Conservation (phyloP, 2,329 filamentous ascomycete genomes). For the Curvularia lunata region DNA sequence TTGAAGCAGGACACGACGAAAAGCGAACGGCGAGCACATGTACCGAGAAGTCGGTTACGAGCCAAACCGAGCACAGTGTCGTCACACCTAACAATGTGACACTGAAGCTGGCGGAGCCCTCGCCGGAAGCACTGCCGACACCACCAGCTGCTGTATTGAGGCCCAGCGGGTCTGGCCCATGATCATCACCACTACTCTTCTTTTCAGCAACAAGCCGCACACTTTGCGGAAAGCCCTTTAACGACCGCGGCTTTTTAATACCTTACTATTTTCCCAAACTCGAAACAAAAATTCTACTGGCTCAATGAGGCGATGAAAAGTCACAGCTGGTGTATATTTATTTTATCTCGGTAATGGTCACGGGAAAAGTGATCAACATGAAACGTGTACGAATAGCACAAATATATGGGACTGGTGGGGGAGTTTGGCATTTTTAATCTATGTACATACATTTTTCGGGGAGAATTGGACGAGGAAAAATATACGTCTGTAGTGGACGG, state of each 20-base stretch:
- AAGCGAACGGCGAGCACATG: slow-evolving; percentile 1
- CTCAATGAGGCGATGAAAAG: background rate
- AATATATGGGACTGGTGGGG: background rate
- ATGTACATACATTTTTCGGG: background rate
- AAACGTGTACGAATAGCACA: background rate
- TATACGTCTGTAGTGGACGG: background rate
- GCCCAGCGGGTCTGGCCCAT: background rate
- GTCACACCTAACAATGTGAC: background rate
- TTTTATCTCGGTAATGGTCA: background rate
- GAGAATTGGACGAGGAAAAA: background rate
- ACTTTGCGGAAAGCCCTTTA: background rate
- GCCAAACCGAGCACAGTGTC: background rate
- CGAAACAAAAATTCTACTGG: background rate
- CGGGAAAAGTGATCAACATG: background rate
- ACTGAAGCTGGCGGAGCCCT: background rate
- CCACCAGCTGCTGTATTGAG: slow-evolving; percentile 9
- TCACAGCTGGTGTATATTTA: background rate
- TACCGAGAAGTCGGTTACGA: background rate
- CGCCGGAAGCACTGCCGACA: background rate
- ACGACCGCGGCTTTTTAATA: background rate
- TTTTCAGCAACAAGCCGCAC: background rate
- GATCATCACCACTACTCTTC: background rate
- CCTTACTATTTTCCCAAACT: background rate
- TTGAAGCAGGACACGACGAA: slow-evolving; percentile 29
- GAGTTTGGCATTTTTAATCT: background rate